Evolutionary conservation across 768 basidiomycete species (phyloP), one percentile per base, ranked within the genome.

Genomic region (Suillus paluster): DNA sequence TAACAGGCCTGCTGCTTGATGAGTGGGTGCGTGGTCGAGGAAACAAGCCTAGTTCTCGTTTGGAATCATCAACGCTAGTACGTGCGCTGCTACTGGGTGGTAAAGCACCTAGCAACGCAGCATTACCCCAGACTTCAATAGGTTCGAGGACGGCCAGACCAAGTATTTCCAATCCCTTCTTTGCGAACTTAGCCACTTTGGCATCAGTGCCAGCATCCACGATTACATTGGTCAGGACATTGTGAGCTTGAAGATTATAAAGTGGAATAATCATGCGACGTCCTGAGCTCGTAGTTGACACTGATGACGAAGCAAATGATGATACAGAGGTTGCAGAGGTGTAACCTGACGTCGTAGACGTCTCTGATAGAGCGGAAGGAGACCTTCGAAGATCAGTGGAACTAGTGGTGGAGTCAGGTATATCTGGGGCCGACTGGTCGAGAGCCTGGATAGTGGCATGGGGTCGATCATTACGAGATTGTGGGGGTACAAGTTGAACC

Each of bases 131-230:
- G 57, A 94, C 85, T 70, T 95, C 93, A 9, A 92, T 81, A 3
- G 91, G 90, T 69, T 95, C 94, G 2, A 95, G 76, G n/a, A 89
- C 68, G 5, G 87, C 92, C 5, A 96, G 80, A 39, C 88, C 89
- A 17, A 94, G 83, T 30, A 96, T 76, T 70, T 95, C 94, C 36
- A 94, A 76, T 2, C 91, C 89, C 5, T 89, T 83, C 65, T 83
- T 87, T 59, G 81, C 79, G 70, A 93, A 94, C 65, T 85, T 89
- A 4, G 92, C 91, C 41, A 95, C 87, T 75, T 91, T 91, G 23
- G 90, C 89, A 61, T 94, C 93, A 0, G 93, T 95, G 44, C 94
- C 94, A 0, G 94, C 94, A 70, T 95, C 94, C 33, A 92, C 84
- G 59, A 95, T 88, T 39, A 87, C 85, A 68, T 94, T 95, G 14